Evolutionary conservation across 192 early-diverging fungal species (phyloP).

Genomic region (Coemansia sp.): DNA sequence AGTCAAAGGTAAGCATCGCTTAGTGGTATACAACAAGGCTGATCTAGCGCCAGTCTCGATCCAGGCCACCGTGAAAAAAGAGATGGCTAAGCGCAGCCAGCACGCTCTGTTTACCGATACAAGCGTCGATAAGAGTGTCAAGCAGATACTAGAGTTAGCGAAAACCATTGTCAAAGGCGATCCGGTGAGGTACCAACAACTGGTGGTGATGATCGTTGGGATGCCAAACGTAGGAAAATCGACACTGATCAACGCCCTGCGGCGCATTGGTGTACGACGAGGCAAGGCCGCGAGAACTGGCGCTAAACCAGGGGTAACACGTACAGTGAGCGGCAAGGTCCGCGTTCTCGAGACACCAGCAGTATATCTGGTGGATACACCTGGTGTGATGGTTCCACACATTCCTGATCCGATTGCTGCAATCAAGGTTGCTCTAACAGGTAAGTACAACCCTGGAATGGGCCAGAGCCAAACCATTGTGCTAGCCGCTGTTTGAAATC

Average conservation of each 20-base stretch:
- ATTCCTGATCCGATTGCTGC: slow-evolving; percentile 77
- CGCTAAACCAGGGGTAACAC: slow-evolving; percentile 83
- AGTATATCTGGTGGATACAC: slow-evolving; percentile 92
- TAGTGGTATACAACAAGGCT: slow-evolving; percentile 91
- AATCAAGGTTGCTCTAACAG: slow-evolving; percentile 88
- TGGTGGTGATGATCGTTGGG: slow-evolving; percentile 79
- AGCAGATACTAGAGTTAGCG: slow-evolving; percentile 67
- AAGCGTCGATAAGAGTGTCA: slow-evolving; percentile 53
- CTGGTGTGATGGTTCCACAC: slow-evolving; percentile 88
- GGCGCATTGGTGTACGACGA: slow-evolving; percentile 69
- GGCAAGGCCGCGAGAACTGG: slow-evolving; percentile 84
- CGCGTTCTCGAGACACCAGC: slow-evolving; percentile 86
- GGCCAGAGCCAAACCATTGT: background rate
- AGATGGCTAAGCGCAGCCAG: slow-evolving; percentile 50
- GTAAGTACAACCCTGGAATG: slow-evolving; percentile 21
- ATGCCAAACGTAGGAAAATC: slow-evolving; percentile 98
- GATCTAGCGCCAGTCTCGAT: slow-evolving; percentile 77
- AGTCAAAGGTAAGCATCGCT: slow-evolving; percentile 61
- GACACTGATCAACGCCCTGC: slow-evolving; percentile 83
- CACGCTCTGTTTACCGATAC: slow-evolving; percentile 14
- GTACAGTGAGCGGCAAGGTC: slow-evolving; percentile 68
- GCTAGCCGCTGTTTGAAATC: background rate
- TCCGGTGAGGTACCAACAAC: slow-evolving; percentile 40
- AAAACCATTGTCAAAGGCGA: slow-evolving; percentile 53
- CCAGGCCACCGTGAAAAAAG: slow-evolving; percentile 25